Evolutionary conservation across 371 early-diverging fungal genomes (phyloP), one percentile per base, ranked within the genome.

Genomic region (Mucor circinelloides): DNA sequence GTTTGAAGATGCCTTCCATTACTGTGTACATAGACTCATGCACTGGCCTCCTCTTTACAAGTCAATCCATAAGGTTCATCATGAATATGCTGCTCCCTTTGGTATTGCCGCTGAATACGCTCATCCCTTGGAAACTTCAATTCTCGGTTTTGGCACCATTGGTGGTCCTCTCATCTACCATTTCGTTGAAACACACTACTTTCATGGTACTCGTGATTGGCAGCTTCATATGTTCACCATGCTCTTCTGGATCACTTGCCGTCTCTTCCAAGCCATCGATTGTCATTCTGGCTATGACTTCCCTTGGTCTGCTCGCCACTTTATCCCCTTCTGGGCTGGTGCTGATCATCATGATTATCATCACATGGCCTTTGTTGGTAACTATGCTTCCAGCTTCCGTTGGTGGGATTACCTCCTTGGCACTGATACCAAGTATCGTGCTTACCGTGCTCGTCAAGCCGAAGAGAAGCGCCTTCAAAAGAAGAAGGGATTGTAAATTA

Each of bases 211-310:
- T 79, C 13, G 62, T 17, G 65, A 64, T 27, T 93, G 89, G 87
- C 84, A 89, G 50, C 80, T 95, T 58, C 95, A 95, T 67, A 74
- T 95, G 28, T 74, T 94, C 46, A 92, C 93, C 38, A 88, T 95
- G 85, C 74, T 93, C 42, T 69, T 83, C 15, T 96, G 97, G 96
- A 87, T 95, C 69, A 82, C 86, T 30, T 74, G 88, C 17, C 89
- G 94, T 70, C 86, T 94, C 57, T 88, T 93, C 78, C 93, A 92
- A 78, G 90, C 95, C 28, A 90, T 97, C 40, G 97, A 97, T 75
- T 92, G 94, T 55, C 98, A 97, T 79, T 93, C 94, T 54, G 98
- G 98, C 0, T 97, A 97, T 71, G 97, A 96, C 71, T 96, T 97
- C 78, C 98, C 97, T 42, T 96, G 95, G 94, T 91, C 91, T 21